Percentiles rank a stretch among this genome's conserved stretches.
Conservation (phyloP, 208 protist genomes). For the Leishmania tarentolae region DNA sequence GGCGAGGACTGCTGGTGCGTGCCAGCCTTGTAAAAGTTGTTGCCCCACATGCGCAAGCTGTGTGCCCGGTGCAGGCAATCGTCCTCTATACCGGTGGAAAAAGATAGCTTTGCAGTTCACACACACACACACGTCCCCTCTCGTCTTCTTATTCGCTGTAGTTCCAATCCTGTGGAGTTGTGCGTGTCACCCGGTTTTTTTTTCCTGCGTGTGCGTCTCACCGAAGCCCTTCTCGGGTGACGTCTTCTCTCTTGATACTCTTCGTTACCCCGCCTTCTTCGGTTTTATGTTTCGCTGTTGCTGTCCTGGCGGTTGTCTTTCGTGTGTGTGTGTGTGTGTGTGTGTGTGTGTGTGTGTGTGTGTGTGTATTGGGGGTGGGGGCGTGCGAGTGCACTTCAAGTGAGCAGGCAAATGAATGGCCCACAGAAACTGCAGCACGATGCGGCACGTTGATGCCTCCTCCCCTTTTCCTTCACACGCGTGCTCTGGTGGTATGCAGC, state of each 20-base stretch:
- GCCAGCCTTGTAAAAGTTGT: background rate
- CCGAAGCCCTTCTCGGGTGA: background rate
- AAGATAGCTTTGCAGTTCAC: background rate
- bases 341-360: background rate
- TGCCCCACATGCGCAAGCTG: conserved; percentile 17
- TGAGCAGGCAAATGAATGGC: background rate
- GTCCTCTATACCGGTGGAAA: background rate
- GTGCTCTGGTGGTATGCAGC: background rate
- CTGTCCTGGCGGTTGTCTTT: background rate
- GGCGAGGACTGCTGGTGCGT: background rate
- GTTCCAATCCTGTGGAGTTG: background rate
- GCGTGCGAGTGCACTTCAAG: background rate
- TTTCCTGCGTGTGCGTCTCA: background rate
- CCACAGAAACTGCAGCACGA: background rate
- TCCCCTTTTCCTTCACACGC: background rate
- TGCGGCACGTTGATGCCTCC: background rate
- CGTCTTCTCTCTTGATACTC: background rate
- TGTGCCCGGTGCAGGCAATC: background rate
- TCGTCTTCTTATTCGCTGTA: background rate
- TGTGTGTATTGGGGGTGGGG: background rate
- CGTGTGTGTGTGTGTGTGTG: background rate
- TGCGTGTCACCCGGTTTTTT: background rate
- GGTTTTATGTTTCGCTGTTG: background rate
- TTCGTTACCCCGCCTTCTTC: background rate
- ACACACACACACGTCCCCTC: background rate